phyloP scores from a whole-genome alignment of 1,284 basidiomycete genomes.

The Phlebopus sp. region DNA sequence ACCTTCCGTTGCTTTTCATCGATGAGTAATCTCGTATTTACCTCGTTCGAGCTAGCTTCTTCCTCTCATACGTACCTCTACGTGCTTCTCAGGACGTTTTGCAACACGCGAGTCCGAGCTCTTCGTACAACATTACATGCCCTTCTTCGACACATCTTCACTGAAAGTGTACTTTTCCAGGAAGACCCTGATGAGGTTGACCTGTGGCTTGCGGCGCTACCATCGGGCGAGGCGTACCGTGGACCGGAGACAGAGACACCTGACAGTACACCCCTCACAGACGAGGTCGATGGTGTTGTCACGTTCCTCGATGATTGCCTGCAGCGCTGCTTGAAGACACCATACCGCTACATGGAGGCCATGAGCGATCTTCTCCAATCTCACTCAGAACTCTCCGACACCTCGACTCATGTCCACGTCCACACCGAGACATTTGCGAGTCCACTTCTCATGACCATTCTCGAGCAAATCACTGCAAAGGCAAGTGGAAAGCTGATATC shows the following conservation, averaged over 20 bases:
- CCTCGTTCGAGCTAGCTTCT: conserved; percentile 30
- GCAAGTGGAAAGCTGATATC: conserved; percentile 49
- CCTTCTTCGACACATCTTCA: conserved; percentile 63
- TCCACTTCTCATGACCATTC: conserved; percentile 71
- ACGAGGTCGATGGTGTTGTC: conserved; percentile 62
- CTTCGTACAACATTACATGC: conserved; percentile 54
- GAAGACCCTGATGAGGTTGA: conserved; percentile 72
- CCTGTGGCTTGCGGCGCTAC: conserved; percentile 72
- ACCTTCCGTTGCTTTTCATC: conserved; percentile 1
- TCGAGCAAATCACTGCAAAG: conserved; percentile 75
- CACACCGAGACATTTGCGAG: conserved; percentile 43
- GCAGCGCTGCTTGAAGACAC: conserved; percentile 80
- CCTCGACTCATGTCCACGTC: not conserved
- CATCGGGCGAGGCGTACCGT: conserved; percentile 35
- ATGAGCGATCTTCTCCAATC: conserved; percentile 19
- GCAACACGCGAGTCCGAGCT: conserved; percentile 45
- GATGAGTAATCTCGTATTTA: not conserved
- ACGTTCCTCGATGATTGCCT: conserved; percentile 85
- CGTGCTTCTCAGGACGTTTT: conserved; percentile 65
- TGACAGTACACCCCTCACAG: conserved; percentile 52
- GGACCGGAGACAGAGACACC: conserved; percentile 38
- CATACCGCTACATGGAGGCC: conserved; percentile 86
- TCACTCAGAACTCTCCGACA: not conserved
- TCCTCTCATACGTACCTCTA: conserved; percentile 56
- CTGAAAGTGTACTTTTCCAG: conserved; percentile 76